Conservation (phyloP, 345 rosid species). For the Chamaenerion angustifolium region DNA sequence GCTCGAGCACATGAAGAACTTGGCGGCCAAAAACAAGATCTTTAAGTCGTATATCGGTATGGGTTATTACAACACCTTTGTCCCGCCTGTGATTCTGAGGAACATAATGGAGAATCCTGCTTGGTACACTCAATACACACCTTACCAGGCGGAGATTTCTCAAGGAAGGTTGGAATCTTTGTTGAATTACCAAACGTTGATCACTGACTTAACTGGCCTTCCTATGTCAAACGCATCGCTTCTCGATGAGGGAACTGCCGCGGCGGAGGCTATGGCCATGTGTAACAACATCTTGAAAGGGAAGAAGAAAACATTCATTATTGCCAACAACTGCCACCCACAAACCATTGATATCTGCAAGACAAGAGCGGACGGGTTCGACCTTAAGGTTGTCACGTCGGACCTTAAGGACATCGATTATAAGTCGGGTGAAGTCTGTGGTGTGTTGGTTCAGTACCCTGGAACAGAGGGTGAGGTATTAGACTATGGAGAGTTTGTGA, state of each 20-base stretch:
- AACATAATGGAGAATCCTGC: conserved; percentile 95
- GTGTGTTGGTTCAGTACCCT: conserved; percentile 94
- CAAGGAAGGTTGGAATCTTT: conserved; percentile 86
- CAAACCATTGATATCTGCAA: conserved; percentile 89
- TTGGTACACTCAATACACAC: conserved; percentile 98
- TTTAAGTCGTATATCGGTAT: conserved; percentile 81
- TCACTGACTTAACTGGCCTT: conserved; percentile 80
- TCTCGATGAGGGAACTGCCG: conserved; percentile 94
- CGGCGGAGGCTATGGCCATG: conserved; percentile 99
- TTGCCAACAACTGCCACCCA: conserved; percentile 79
- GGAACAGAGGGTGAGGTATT: conserved; percentile 88
- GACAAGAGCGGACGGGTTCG: conserved; percentile 87
- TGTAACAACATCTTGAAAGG: conserved; percentile 82
- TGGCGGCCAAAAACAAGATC: conserved; percentile 76
- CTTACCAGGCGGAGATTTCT: conserved; percentile 94
- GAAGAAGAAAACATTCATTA: conserved; percentile 83
- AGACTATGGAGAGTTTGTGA: conserved; percentile 77
- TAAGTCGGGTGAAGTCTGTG: conserved; percentile 77
- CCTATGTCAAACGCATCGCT: conserved; percentile 95
- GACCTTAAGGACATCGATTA: conserved; percentile 81
- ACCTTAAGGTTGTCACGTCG: conserved; percentile 47
- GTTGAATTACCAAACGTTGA: conserved; percentile 81
- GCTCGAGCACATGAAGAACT: conserved; percentile 56
- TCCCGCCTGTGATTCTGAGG: conserved; percentile 87
- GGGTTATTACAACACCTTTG: conserved; percentile 86